Evolutionary conservation across 129 eudicot species (phyloP).

Genomic region (Arctium lappa): DNA sequence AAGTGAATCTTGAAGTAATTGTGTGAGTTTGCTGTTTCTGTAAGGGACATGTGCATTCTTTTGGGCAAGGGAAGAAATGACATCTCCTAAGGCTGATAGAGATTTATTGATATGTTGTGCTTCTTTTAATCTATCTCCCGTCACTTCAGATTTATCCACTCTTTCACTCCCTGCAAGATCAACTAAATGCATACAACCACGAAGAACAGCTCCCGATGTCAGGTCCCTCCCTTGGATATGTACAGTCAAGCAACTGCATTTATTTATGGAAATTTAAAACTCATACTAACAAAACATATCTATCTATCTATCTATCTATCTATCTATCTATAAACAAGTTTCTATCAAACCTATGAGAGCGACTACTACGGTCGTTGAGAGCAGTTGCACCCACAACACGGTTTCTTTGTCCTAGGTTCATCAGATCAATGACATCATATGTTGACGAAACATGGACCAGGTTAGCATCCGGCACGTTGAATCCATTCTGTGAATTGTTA

Average conservation of each 20-base stretch:
- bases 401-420: slow-evolving; percentile 78
- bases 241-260: slow-evolving; percentile 88
- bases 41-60: slow-evolving; percentile 91
- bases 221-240: slow-evolving; percentile 96
- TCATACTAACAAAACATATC: neutral
- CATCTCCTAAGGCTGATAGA: slow-evolving; percentile 94
- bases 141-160: slow-evolving; percentile 93
- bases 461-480: slow-evolving; percentile 89
- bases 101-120: slow-evolving; percentile 94
- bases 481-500: slow-evolving; percentile 86
- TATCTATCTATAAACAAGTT: neutral
- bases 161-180: slow-evolving; percentile 99
- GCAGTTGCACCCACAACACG: slow-evolving; percentile 97
- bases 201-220: slow-evolving; percentile 68
- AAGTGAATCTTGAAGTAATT: slow-evolving; percentile 93
- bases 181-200: slow-evolving; percentile 98
- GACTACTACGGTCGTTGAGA: slow-evolving; percentile 98
- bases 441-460: slow-evolving; percentile 77
- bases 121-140: slow-evolving; percentile 93
- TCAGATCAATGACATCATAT: slow-evolving; percentile 76
- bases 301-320: neutral
- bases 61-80: slow-evolving; percentile 89
- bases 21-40: slow-evolving; percentile 93
- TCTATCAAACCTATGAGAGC: slow-evolving; percentile 78
- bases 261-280: neutral